Percentiles rank a stretch among this genome's conserved stretches.
Evolutionary conservation across 352 stramenopile species (phyloP).

Genomic region (Phytophthora palmivora): DNA sequence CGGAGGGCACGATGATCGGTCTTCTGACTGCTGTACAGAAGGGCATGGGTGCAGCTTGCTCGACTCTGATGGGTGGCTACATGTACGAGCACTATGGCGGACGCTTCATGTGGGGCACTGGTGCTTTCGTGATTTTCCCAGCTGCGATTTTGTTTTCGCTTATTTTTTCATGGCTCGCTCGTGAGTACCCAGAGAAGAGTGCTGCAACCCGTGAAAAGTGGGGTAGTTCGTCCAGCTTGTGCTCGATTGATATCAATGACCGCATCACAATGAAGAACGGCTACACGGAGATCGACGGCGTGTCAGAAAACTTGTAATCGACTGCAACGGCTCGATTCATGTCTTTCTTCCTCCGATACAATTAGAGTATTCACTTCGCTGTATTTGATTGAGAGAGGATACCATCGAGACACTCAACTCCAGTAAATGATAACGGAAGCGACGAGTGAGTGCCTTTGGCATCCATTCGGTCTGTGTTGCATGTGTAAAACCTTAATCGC

Average conservation of each 20-base stretch:
- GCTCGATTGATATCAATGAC: slow-evolving; percentile 43
- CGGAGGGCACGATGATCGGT: slow-evolving; percentile 78
- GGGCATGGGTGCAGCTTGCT: slow-evolving; percentile 63
- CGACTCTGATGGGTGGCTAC: slow-evolving; percentile 73
- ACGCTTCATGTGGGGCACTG: slow-evolving; percentile 69
- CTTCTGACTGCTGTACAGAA: slow-evolving; percentile 72
- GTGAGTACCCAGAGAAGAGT: slow-evolving; percentile 43
- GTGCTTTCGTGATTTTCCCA: slow-evolving; percentile 55
- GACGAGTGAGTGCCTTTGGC: neutral
- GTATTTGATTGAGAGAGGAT: neutral
- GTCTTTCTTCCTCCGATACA: slow-evolving; percentile 10
- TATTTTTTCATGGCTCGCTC: slow-evolving; percentile 55
- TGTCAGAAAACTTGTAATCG: slow-evolving; percentile 21
- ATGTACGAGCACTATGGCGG: slow-evolving; percentile 72
- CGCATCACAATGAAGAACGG: slow-evolving; percentile 33
- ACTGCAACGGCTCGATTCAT: slow-evolving; percentile 12
- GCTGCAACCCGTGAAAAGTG: slow-evolving; percentile 35
- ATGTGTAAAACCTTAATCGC: neutral
- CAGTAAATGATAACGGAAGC: slow-evolving; percentile 16
- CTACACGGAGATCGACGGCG: slow-evolving; percentile 33
- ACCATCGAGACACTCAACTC: neutral
- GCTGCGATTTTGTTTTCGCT: slow-evolving; percentile 49
- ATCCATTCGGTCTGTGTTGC: slow-evolving; percentile 51
- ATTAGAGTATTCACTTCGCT: slow-evolving; percentile 7
- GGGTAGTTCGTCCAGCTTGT: slow-evolving; percentile 38